These are phyloP conservation scores for Cladosporium sp. DNA, from an alignment of 2,329 filamentous ascomycete genomes.

Conservation along the genomic window DNA sequence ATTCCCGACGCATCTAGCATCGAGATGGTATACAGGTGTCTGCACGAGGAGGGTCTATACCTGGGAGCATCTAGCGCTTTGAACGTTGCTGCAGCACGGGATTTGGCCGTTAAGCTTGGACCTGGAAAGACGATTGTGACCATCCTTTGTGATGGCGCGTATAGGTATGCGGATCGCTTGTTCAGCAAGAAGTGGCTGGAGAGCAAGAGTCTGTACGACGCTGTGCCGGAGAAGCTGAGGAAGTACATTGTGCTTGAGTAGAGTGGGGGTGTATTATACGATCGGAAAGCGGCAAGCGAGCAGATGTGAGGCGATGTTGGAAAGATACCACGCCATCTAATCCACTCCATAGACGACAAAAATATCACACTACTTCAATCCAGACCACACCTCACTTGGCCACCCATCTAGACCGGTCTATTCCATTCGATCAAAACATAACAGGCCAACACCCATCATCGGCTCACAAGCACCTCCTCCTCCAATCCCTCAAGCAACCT, in stretches of 20 bases:
- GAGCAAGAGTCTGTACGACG: constrained; percentile 74
- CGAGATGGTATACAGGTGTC: constrained; percentile 93
- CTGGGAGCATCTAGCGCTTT: constrained; percentile 88
- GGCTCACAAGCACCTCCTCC: not conserved
- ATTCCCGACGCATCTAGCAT: constrained; percentile 93
- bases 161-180: constrained; percentile 87
- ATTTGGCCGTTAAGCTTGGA: constrained; percentile 86
- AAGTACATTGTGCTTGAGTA: constrained; percentile 93
- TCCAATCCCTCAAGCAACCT: not conserved
- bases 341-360: not conserved
- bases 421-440: not conserved
- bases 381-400: no score
- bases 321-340: no score
- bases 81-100: constrained; percentile 92
- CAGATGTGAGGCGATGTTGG: no score
- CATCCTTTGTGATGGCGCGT: constrained; percentile 92
- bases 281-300: no score
- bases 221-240: constrained; percentile 78
- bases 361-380: not conserved
- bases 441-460: not conserved
- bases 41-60: constrained; percentile 95
- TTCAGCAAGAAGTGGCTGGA: constrained; percentile 90
- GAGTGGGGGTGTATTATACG: not conserved
- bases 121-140: constrained; percentile 89
- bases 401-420: not conserved